phyloP scores from a whole-genome alignment of 2,329 filamentous ascomycete species.

The Venturia effusa region DNA sequence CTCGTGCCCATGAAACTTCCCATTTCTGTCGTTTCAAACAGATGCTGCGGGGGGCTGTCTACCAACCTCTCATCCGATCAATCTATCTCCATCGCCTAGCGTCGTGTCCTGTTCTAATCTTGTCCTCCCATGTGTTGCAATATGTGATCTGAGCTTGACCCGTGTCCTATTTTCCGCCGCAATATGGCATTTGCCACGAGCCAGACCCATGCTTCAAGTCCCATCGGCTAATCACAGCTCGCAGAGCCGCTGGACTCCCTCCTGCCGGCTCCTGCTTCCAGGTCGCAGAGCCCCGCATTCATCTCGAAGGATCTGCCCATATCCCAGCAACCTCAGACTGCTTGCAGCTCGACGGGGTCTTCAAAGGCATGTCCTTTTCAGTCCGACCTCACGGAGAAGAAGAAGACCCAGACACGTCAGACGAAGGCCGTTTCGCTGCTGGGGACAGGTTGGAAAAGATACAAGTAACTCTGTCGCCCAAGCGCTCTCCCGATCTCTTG shows the following conservation, averaged over 20 bases:
- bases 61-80: neutral
- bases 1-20: conserved; percentile 4
- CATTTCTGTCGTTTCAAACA: conserved; percentile 3
- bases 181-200: neutral
- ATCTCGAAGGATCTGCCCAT: neutral
- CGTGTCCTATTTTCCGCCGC: neutral
- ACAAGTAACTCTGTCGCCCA: conserved; percentile 1
- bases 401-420: neutral
- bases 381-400: neutral
- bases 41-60: neutral
- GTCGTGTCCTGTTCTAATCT: conserved; percentile 4
- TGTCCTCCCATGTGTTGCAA: neutral
- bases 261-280: neutral
- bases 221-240: conserved; percentile 2
- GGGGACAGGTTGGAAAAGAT: neutral
- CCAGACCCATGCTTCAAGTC: neutral
- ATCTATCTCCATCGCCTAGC: conserved; percentile 8
- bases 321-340: neutral
- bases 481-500: neutral
- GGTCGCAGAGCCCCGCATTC: conserved; percentile 2
- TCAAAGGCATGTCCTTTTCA: conserved; percentile 3
- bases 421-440: neutral
- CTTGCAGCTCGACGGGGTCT: neutral
- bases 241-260: neutral
- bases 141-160: conserved; percentile 3